A percentile compares a stretch with the other conserved stretches of the same genome.
These are phyloP conservation scores for Cajanus cajan DNA, from an alignment of 306 rosid species.

Conservation along the genomic window DNA sequence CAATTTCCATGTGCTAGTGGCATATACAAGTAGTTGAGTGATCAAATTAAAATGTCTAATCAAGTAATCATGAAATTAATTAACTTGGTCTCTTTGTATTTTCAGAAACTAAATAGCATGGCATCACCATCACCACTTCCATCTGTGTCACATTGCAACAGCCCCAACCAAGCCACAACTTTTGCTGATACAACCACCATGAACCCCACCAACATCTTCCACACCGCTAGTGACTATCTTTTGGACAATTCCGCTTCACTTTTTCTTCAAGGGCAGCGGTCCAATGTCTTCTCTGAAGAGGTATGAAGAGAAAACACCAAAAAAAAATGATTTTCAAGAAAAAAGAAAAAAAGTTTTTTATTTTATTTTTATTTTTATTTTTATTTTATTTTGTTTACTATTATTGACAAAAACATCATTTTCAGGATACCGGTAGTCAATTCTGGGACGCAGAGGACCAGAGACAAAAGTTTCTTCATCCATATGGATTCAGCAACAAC, in stretches of 20 bases:
- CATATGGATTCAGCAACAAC: constrained; percentile 62
- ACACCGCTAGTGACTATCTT: constrained; percentile 38
- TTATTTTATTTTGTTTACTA: not conserved
- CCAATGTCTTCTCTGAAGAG: constrained; percentile 53
- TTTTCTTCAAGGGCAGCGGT: constrained; percentile 53
- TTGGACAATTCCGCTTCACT: constrained; percentile 46
- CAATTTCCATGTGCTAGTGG: not conserved
- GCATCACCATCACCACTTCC: constrained; percentile 36
- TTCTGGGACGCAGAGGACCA: constrained; percentile 80
- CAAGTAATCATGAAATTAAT: constrained; percentile 24
- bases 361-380: not conserved
- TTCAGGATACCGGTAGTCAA: constrained; percentile 59
- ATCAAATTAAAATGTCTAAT: not conserved
- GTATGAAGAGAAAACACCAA: constrained; percentile 30
- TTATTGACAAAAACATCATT: constrained; percentile 32
- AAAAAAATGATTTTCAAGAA: not conserved
- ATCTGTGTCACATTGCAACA: constrained; percentile 52
- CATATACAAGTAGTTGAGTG: not conserved
- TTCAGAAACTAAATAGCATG: constrained; percentile 46
- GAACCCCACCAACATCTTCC: constrained; percentile 23
- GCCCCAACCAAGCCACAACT: constrained; percentile 43
- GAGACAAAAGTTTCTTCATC: constrained; percentile 66
- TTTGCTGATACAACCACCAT: constrained; percentile 40
- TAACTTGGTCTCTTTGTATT: constrained; percentile 3
- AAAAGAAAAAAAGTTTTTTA: not conserved